Conservation (phyloP, 352 stramenopile species). For the Globisporangium takayamanum region DNA sequence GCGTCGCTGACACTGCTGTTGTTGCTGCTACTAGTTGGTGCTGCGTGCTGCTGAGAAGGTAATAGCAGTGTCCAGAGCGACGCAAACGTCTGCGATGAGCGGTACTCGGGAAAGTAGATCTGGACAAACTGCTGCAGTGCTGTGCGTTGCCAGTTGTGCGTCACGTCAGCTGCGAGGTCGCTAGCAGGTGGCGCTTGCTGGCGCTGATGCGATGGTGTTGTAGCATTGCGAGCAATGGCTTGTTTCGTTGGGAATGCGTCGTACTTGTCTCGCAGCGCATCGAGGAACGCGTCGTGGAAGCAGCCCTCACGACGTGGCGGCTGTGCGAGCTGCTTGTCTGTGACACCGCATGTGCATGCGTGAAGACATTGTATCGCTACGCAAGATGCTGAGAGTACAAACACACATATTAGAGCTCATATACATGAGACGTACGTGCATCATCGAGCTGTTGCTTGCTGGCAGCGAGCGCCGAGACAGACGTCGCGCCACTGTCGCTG, state of each 20-base stretch:
- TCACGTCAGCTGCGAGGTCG: constrained; percentile 1
- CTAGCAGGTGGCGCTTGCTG: not conserved
- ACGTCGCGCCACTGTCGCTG: too few relatives aligned
- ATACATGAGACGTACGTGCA: too few relatives aligned
- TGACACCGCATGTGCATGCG: not conserved
- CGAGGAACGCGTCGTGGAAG: constrained; percentile 42
- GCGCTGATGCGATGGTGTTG: constrained; percentile 2
- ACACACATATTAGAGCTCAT: not conserved
- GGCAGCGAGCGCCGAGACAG: too few relatives aligned
- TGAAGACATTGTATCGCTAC: too few relatives aligned
- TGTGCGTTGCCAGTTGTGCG: constrained; percentile 17
- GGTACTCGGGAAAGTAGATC: constrained; percentile 33
- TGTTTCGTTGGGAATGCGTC: constrained; percentile 9
- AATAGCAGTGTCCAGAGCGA: constrained; percentile 17
- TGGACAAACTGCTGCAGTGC: constrained; percentile 27
- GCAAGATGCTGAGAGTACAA: too few relatives aligned
- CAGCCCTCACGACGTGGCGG: not conserved
- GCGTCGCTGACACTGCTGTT: not conserved
- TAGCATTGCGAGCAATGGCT: not conserved
- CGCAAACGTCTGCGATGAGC: constrained; percentile 19
- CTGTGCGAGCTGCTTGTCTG: not conserved
- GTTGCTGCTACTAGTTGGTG: not conserved
- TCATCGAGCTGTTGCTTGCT: too few relatives aligned
- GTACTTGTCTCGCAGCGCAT: constrained; percentile 21
- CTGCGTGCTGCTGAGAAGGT: not conserved